Conservation (phyloP, 2,329 filamentous ascomycete genomes). For the Colletotrichum sublineola region DNA sequence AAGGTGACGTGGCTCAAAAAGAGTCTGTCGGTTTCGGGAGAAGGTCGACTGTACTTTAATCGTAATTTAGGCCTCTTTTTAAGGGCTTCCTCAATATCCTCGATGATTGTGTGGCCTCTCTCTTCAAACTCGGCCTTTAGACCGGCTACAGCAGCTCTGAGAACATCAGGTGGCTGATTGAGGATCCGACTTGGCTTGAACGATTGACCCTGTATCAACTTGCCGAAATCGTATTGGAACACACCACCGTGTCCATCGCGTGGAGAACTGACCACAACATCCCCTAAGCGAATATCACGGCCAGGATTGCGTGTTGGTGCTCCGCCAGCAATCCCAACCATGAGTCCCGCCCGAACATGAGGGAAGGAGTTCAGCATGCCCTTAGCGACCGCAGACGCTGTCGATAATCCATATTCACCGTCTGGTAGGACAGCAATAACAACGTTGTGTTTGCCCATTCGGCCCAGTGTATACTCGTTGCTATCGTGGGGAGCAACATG, state of each 20-base stretch:
- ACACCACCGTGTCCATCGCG: neutral
- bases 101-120: neutral
- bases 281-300: slow-evolving; percentile 26
- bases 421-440: slow-evolving; percentile 46
- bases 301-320: neutral
- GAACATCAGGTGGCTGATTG: slow-evolving; percentile 14
- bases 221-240: slow-evolving; percentile 40
- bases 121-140: neutral
- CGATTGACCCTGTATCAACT: slow-evolving; percentile 13
- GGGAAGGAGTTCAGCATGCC: slow-evolving; percentile 39
- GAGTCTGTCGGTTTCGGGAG: neutral
- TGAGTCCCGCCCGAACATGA: slow-evolving; percentile 15
- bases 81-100: neutral
- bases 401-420: slow-evolving; percentile 41
- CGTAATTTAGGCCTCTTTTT: neutral
- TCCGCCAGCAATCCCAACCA: slow-evolving; percentile 36
- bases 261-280: slow-evolving; percentile 33
- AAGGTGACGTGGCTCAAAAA: neutral
- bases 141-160: neutral
- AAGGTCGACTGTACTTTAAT: neutral
- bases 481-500: slow-evolving; percentile 41
- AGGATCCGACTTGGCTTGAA: neutral
- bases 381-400: slow-evolving; percentile 41
- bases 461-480: slow-evolving; percentile 46
- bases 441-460: slow-evolving; percentile 45